These are phyloP conservation scores for Bremia lactucae DNA, from an alignment of 352 stramenopile genomes.

Conservation along the genomic window DNA sequence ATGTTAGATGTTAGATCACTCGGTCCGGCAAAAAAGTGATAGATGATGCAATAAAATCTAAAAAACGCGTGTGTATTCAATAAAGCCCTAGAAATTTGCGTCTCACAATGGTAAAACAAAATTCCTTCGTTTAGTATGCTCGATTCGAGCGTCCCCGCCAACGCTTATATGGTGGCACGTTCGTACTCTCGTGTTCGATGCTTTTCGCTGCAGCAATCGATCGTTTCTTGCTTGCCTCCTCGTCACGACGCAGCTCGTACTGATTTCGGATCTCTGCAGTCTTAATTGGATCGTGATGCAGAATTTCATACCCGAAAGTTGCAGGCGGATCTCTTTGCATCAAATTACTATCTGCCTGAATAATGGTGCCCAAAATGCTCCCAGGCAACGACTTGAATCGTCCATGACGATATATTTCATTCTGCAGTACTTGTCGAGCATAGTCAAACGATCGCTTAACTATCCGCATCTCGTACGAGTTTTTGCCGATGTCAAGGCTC, in stretches of 20 bases:
- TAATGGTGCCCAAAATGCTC: slow-evolving; percentile 68
- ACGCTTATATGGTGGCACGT: slow-evolving; percentile 44
- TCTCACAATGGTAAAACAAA: no score
- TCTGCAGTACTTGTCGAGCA: slow-evolving; percentile 53
- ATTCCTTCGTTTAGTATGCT: slow-evolving; percentile 17
- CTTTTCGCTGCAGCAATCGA: slow-evolving; percentile 14
- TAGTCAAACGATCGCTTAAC: slow-evolving; percentile 88
- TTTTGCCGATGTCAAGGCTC: slow-evolving; percentile 85
- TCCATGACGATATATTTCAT: slow-evolving; percentile 61
- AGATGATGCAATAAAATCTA: no score
- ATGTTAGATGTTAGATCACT: background rate
- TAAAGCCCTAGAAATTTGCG: no score
- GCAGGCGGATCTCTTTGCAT: slow-evolving; percentile 40
- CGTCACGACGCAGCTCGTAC: slow-evolving; percentile 52
- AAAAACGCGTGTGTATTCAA: no score
- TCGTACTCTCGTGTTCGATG: slow-evolving; percentile 16
- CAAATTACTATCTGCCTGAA: slow-evolving; percentile 56
- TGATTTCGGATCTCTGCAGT: slow-evolving; percentile 45
- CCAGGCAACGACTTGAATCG: slow-evolving; percentile 50
- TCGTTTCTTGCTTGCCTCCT: slow-evolving; percentile 46
- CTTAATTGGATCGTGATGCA: slow-evolving; percentile 61
- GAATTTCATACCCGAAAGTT: slow-evolving; percentile 57
- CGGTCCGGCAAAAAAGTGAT: no score
- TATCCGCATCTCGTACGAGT: slow-evolving; percentile 88
- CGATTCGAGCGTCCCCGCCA: slow-evolving; percentile 39